Evolutionary conservation across 345 rosid genomes (phyloP), one percentile per base, ranked within the genome.

Genomic region (Pelargonium nanum): DNA sequence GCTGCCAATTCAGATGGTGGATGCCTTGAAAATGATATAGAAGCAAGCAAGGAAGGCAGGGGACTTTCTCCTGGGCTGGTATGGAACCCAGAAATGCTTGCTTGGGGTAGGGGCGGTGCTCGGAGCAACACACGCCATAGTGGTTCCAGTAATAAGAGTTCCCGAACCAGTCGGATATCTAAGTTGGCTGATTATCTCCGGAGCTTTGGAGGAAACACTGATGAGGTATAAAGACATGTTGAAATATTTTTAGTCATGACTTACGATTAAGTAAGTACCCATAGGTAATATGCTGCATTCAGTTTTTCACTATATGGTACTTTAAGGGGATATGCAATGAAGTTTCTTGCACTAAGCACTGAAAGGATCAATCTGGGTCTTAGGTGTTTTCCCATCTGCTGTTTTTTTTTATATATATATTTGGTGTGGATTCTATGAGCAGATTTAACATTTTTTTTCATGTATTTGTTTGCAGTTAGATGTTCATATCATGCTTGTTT

Each of bases 81-180:
- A 20, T 80, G 85, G 87, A 91, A 76, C 68, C 61, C 81, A 1
- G 97, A 91, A 64, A 67, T 73, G 80, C 87, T 84, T 80, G 89
- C 83, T 53, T 91, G 98, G 98, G 98, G 98, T 48, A 78, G 81
- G 80, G 98, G 96, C 48, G 96, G 96, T 50, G 64, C 84, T 57
- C 77, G 98, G 70, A 91, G 98, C 78, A 78, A 81, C 71, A 81
- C 92, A 9, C 78, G 98, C 55, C 95, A 91, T 67, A 95, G 92
- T 10, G 84, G 70, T 71, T 59, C 77, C 58, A 75, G 73, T 71
- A 78, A 53, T 71, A 86, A 77, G 82, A 80, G 26, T 71, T 71
- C 78, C 15, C 81, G 86, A 48, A 81, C 57, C 60, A 65, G 81
- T 67, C 96, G 98, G 74, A 55, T 86, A 59, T 85, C 80, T 67